These are phyloP conservation scores for Gonapodya sp. DNA, from an alignment of 192 early-diverging fungal genomes.

Conservation along the genomic window DNA sequence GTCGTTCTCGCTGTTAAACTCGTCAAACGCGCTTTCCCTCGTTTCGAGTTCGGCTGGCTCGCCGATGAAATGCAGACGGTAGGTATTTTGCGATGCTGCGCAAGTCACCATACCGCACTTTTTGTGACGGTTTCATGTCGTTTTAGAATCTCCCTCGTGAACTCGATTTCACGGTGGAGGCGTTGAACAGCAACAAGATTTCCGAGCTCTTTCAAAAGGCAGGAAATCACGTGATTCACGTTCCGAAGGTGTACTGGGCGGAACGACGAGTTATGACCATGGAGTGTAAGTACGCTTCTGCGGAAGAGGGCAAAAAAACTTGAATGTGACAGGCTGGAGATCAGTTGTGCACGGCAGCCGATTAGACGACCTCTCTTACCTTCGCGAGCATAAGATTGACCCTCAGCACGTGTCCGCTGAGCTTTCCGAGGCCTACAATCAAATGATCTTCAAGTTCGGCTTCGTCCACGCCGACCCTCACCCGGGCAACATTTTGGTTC, in stretches of 20 bases:
- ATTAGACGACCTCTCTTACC: constrained; percentile 66
- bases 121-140: background rate
- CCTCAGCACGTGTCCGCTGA: constrained; percentile 64
- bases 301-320: background rate
- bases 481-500: constrained; percentile 77
- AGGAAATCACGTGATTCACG: constrained; percentile 37
- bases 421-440: constrained; percentile 35
- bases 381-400: constrained; percentile 61
- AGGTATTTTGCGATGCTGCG: background rate
- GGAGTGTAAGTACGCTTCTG: constrained; percentile 52
- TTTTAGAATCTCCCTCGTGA: constrained; percentile 73
- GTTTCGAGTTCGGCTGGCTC: constrained; percentile 89
- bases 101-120: too few species aligned
- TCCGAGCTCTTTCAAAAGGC: constrained; percentile 42
- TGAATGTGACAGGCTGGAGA: background rate
- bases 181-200: constrained; percentile 62
- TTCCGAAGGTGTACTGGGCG: constrained; percentile 76
- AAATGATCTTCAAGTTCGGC: constrained; percentile 11
- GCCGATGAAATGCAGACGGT: constrained; percentile 66
- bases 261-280: constrained; percentile 70
- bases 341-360: constrained; percentile 43
- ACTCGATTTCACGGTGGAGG: constrained; percentile 76
- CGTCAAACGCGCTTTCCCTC: constrained; percentile 66
- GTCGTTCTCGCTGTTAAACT: constrained; percentile 49
- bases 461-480: constrained; percentile 87